phyloP scores from a whole-genome alignment of 495 filamentous ascomycete genomes.

The Penicillium cataractarum region DNA sequence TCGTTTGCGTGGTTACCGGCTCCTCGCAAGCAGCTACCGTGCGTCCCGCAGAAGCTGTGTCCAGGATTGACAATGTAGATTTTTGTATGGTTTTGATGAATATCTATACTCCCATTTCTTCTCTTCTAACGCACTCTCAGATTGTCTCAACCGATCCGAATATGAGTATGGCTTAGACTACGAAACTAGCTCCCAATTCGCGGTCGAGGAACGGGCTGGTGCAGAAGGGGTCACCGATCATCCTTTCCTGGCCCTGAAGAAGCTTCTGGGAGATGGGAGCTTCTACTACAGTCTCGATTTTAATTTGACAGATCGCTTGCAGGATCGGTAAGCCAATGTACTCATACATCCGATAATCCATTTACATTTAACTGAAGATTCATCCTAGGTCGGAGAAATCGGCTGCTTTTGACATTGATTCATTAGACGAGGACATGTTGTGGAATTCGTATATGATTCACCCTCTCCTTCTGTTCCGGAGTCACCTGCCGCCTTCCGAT shows the following conservation, averaged over 20 bases:
- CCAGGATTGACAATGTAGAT: constrained; percentile 83
- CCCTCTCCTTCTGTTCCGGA: constrained; percentile 86
- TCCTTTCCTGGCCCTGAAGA: constrained; percentile 86
- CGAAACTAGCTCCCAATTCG: constrained; percentile 57
- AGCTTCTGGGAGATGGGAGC: constrained; percentile 89
- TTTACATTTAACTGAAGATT: constrained; percentile 52
- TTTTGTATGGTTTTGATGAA: constrained; percentile 62
- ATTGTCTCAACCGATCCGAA: constrained; percentile 81
- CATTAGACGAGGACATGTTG: constrained; percentile 84
- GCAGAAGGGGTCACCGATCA: constrained; percentile 72
- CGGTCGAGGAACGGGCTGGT: constrained; percentile 56
- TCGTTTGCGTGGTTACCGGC: constrained; percentile 85
- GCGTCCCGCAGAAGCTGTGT: constrained; percentile 83
- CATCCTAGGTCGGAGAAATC: constrained; percentile 45
- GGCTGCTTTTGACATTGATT: constrained; percentile 75
- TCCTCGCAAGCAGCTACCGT: constrained; percentile 78
- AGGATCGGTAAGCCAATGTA: constrained; percentile 70
- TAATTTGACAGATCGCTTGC: constrained; percentile 89
- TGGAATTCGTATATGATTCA: constrained; percentile 99
- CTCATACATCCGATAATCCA: background rate
- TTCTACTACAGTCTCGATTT: constrained; percentile 99
- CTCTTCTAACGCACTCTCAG: constrained; percentile 34
- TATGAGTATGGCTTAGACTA: constrained; percentile 75
- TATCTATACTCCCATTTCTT: background rate
- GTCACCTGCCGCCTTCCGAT: constrained; percentile 71